Base-by-base conservation (phyloP, 441 rosid genomes). In the Bocquillonia castaneifolia region DNA sequence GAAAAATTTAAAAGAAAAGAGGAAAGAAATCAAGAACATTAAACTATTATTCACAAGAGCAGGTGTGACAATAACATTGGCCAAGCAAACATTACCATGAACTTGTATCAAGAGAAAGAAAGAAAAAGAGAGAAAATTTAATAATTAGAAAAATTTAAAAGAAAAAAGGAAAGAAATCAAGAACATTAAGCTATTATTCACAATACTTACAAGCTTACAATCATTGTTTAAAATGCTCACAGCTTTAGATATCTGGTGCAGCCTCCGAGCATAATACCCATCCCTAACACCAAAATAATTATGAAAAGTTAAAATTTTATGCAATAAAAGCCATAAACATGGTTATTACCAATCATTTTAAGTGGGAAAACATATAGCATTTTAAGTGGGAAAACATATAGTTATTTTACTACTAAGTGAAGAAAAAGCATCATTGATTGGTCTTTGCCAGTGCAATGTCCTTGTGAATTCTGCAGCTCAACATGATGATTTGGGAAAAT, bases 171-270 rank as follows among this genome's bases (percentile, higher is more conserved):
- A 13, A 45, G 18, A 47, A 40, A 57, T 20, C 28, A 14, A 52
- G 8, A 40, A 37, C 5, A 6, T 29, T 8, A 3, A 25, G 31
- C 29, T 10, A 23, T 28, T 40, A 50, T 37, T 29, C 63, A 15
- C 6, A 23, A 64, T 12, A 80, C 99, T 84, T 75, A 95, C 99
- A 70, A 95, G 95, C 73, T 95, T 95, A 79, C 99, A 92, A 72
- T 92, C 99, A 64, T 89, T 95, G 84, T 92, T 92, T 78, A 92
- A 81, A 80, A 95, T 90, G 97, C 97, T 95, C 81, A 92, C 96
- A 51, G 98, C 99, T 82, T 95, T 95, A 77, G 97, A 85, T 77
- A 92, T 86, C 83, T 90, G 97, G 81, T 84, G 82, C 68, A 95
- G 81, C 23, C 99, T 98, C 88, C 96, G 80, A 7, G 98, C 91